These are phyloP conservation scores for Nicotiana undulata DNA, from an alignment of 257 asterid species.

Conservation along the genomic window DNA sequence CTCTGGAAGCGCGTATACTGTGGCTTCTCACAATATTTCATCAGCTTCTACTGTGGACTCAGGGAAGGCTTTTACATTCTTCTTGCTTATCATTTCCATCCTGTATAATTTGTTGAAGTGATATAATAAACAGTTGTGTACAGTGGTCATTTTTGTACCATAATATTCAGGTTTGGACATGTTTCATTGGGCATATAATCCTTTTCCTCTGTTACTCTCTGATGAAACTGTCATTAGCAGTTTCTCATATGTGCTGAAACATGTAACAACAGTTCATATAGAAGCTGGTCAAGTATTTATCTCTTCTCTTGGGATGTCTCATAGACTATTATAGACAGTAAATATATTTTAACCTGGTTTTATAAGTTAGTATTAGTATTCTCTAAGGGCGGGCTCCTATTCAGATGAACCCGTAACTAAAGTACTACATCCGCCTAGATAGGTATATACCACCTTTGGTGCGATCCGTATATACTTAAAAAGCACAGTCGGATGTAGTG, in stretches of 20 bases:
- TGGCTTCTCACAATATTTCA: conserved; percentile 52
- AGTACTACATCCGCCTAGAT: no score
- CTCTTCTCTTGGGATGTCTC: not conserved
- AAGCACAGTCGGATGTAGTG: no score
- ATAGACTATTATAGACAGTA: not conserved
- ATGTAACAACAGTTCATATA: not conserved
- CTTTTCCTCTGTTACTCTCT: not conserved
- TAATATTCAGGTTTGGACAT: conserved; percentile 1
- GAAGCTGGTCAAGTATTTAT: not conserved
- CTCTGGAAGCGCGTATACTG: conserved; percentile 38
- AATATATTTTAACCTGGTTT: not conserved
- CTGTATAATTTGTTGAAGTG: conserved; percentile 24
- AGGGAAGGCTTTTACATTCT: conserved; percentile 22
- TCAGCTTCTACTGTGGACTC: conserved; percentile 22
- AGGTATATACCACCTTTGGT: no score
- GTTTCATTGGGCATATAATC: conserved; percentile 5
- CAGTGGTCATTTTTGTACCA: not conserved
- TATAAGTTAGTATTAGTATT: not conserved
- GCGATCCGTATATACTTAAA: no score
- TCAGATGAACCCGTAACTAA: no score
- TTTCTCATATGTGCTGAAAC: not conserved
- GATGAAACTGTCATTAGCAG: not conserved
- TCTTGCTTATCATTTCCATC: conserved; percentile 28
- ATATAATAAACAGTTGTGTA: not conserved
- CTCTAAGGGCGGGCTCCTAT: no score